These are phyloP conservation scores for Leccinum uliginosum DNA, from an alignment of 768 basidiomycete genomes.

Conservation along the genomic window DNA sequence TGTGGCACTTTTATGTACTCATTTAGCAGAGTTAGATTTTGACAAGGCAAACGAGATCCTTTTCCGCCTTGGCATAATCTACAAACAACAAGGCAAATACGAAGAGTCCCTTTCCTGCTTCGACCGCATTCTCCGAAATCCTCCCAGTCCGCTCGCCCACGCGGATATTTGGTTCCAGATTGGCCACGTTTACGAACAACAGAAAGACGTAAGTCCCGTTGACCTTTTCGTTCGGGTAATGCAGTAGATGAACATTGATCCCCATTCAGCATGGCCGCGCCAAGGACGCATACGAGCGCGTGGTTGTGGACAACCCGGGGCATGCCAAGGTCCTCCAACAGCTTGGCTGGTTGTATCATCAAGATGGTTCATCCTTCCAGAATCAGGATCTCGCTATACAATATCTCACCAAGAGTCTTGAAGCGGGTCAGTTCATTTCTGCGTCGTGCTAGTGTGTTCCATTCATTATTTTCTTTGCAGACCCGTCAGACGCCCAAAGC, in stretches of 20 bases:
- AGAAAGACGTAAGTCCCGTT: slow-evolving; percentile 73
- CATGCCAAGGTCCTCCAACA: slow-evolving; percentile 98
- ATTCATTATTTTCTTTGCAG: slow-evolving; percentile 36
- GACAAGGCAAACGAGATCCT: slow-evolving; percentile 99
- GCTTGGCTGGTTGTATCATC: slow-evolving; percentile 96
- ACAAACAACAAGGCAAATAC: slow-evolving; percentile 98
- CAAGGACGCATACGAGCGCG: slow-evolving; percentile 94
- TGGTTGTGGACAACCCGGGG: slow-evolving; percentile 86
- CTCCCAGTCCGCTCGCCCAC: slow-evolving; percentile 91
- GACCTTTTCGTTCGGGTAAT: neutral
- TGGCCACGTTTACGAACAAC: slow-evolving; percentile 96
- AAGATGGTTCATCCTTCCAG: slow-evolving; percentile 90
- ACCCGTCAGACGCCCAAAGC: slow-evolving; percentile 92
- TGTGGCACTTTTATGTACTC: slow-evolving; percentile 23
- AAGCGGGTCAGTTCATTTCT: slow-evolving; percentile 64
- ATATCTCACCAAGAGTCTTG: slow-evolving; percentile 91
- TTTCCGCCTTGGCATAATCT: slow-evolving; percentile 97
- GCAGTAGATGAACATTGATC: slow-evolving; percentile 11
- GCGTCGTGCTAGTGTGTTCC: neutral
- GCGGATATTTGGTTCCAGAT: slow-evolving; percentile 99
- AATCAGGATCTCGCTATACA: slow-evolving; percentile 93
- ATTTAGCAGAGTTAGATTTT: slow-evolving; percentile 59
- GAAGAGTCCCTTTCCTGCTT: slow-evolving; percentile 86
- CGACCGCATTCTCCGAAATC: slow-evolving; percentile 93
- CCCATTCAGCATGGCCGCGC: slow-evolving; percentile 71